These are phyloP conservation scores for Fusarium gaditjirri DNA, from an alignment of 2,329 filamentous ascomycete genomes.

Conservation along the genomic window DNA sequence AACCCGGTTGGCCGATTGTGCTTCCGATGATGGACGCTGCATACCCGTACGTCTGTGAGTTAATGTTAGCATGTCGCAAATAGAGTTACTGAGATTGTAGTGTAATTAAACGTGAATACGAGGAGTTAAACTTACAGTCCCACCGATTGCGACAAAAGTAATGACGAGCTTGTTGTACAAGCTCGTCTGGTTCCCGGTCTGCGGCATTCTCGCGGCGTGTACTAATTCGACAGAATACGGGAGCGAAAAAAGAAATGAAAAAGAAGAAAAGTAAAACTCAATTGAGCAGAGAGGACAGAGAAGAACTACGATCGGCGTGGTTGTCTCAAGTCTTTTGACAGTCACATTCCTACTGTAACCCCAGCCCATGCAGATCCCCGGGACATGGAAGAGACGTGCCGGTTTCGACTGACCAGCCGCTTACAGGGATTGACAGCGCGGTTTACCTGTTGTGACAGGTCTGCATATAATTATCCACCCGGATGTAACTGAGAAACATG, in stretches of 20 bases:
- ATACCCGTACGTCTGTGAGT: slow-evolving; percentile 60
- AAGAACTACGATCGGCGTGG: neutral
- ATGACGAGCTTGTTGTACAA: slow-evolving; percentile 50
- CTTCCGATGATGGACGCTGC: slow-evolving; percentile 61
- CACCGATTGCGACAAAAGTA: slow-evolving; percentile 49
- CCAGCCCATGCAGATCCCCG: neutral
- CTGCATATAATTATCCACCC: neutral
- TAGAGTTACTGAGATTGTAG: neutral
- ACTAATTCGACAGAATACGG: neutral
- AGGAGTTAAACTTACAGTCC: slow-evolving; percentile 40
- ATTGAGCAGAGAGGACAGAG: neutral
- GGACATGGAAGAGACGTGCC: neutral
- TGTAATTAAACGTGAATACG: neutral
- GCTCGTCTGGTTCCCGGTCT: slow-evolving; percentile 40
- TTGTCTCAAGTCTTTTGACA: neutral
- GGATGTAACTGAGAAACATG: neutral
- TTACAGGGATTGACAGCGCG: neutral
- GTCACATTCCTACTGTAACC: neutral
- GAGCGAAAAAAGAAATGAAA: neutral
- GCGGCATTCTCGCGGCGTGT: slow-evolving; percentile 3
- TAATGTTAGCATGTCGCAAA: neutral
- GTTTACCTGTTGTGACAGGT: neutral
- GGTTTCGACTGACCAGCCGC: neutral
- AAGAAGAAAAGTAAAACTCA: neutral
- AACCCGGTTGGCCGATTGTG: slow-evolving; percentile 64